Evolutionary conservation across 2,329 filamentous ascomycete genomes (phyloP), one percentile per base, ranked within the genome.

Genomic region (Metarhizium sp.): DNA sequence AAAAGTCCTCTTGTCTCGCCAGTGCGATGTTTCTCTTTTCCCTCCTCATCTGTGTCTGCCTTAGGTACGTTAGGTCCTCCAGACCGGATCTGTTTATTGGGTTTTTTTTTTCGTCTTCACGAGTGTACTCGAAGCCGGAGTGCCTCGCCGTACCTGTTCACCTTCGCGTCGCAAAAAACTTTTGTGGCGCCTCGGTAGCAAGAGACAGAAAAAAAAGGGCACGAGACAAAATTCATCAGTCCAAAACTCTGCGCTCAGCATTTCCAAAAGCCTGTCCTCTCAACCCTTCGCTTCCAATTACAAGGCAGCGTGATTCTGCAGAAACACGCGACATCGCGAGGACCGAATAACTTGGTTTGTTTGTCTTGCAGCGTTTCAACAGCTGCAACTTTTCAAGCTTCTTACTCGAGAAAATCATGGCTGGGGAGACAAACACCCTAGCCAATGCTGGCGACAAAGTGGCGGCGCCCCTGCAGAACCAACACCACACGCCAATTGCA

Each of bases 1-100:
- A 57, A 54, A 57, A 48, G 53, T 55, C 36, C 18, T 34, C 38
- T 49, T 13, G 42, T 54, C 50, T 38, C 47, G 18, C 45, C 49
- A 11, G 43, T 29, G 32, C 48, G 29, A 34, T 36, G 40, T 20
- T 50, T 20, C 50, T 51, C 36, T 36, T 20, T n/a, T 50, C 18
- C 40, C 18, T 36, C 45, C 40, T 29, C 36, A 45, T 54, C 52
- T 43, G 52, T 45, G 52, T 50, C 45, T 53, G 45, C 45, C 52
- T 53, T 34, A 42, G 45, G 32, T 53, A 53, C 52, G 34, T 53
- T 8, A 34, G 52, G 45, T 53, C 45, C 45, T 42, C 52, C 51
- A 53, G 52, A 53, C 52, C 52, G 52, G 52, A 49, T 53, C 52
- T 47, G 18, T 20, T n/a, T 42, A 6, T 20, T 49, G 16, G 38